Evolutionary conservation across 306 rosid species (phyloP).

Genomic region (Cicer yamashitae): DNA sequence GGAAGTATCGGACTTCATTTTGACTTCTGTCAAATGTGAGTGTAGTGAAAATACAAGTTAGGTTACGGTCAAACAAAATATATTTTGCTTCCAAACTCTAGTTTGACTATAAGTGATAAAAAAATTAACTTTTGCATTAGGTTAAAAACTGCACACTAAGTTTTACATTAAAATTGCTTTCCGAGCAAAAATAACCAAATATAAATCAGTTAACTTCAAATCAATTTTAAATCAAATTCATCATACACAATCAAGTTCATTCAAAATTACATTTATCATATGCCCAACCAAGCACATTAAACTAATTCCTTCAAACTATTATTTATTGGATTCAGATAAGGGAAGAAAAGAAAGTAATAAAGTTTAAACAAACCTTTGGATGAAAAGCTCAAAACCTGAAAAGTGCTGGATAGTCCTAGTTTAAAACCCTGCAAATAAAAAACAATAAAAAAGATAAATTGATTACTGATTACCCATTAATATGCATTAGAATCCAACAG

Average conservation of each 20-base stretch:
- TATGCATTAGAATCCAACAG: slow-evolving; percentile 22
- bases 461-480: slow-evolving; percentile 18
- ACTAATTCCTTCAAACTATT: slow-evolving; percentile 5
- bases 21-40: too few species aligned
- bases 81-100: background rate
- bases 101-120: background rate
- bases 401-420: slow-evolving; percentile 58
- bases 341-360: slow-evolving; percentile 2
- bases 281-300: background rate
- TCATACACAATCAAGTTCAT: background rate
- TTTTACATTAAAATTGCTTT: background rate
- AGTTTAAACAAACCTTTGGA: slow-evolving; percentile 61
- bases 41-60: too few species aligned
- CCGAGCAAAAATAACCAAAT: background rate
- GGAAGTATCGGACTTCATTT: too few species aligned
- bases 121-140: background rate
- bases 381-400: slow-evolving; percentile 63
- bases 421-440: slow-evolving; percentile 57
- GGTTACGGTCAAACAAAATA: too few species aligned
- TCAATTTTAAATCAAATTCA: background rate
- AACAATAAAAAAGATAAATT: background rate
- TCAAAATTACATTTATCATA: background rate
- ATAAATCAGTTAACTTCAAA: background rate
- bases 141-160: background rate
- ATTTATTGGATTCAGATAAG: slow-evolving; percentile 7